These are phyloP conservation scores for Yarrowia porcina DNA, from an alignment of 805 yeast genomes.

Conservation along the genomic window DNA sequence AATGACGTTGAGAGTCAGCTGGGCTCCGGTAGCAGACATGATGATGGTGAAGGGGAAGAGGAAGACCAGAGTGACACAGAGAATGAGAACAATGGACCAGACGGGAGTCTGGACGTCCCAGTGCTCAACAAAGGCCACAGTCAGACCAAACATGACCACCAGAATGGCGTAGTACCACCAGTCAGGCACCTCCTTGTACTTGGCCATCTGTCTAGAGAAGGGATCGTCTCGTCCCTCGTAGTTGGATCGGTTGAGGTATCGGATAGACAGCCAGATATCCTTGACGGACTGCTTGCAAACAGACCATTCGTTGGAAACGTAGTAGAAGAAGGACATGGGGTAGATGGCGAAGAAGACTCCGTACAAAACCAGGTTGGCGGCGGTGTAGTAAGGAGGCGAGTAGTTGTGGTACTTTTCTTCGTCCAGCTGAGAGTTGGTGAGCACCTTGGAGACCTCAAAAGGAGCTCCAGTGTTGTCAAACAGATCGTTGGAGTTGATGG, in stretches of 20 bases:
- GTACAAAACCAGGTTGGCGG: constrained; percentile 51
- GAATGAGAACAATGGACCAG: constrained; percentile 60
- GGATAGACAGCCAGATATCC: constrained; percentile 13
- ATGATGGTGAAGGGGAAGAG: constrained; percentile 59
- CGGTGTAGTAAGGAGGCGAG: constrained; percentile 58
- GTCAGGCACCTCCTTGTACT: constrained; percentile 53
- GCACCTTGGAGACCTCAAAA: constrained; percentile 45
- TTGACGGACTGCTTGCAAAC: constrained; percentile 24
- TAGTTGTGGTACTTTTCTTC: constrained; percentile 45
- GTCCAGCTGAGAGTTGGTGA: constrained; percentile 45
- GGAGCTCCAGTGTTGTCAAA: constrained; percentile 46
- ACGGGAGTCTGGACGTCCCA: constrained; percentile 38
- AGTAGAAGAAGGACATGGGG: constrained; percentile 52
- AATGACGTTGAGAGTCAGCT: constrained; percentile 59
- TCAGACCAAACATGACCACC: constrained; percentile 42
- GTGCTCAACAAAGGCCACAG: constrained; percentile 44
- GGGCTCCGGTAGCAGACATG: constrained; percentile 55
- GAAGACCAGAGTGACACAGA: constrained; percentile 52
- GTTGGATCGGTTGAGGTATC: constrained; percentile 37
- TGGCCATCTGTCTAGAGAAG: constrained; percentile 49
- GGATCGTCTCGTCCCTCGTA: constrained; percentile 43
- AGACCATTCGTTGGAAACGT: constrained; percentile 46
- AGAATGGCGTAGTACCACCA: constrained; percentile 48
- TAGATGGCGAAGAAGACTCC: constrained; percentile 53
- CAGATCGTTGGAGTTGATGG: constrained; percentile 46